Evolutionary conservation across 805 yeast species (phyloP), one percentile per base, ranked within the genome.

Genomic region (Spathaspora arborariae): DNA sequence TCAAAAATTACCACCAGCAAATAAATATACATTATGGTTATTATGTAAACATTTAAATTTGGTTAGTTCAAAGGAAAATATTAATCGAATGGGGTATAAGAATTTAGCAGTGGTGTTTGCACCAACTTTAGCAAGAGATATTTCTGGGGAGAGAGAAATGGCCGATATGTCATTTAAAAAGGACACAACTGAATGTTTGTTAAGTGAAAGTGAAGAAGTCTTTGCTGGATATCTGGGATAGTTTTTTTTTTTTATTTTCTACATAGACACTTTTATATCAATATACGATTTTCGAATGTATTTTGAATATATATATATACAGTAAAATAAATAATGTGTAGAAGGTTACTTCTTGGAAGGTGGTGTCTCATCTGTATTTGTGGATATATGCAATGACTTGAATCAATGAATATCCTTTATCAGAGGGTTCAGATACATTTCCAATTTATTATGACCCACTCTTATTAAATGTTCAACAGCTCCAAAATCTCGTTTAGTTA

Each of bases 91-190:
- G 99, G 87, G 79, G 37, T 72, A 78, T 55, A 82, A 82, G 63
- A 90, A 94, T 57, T 67, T 94, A 45, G 84, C 96, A 0, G 88
- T 94, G 39, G 97, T 92, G 6, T 94, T 94, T 73, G 96, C 97
- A 1, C 98, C 99, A 3, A 89, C 97, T 6, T 67, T 94, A 39
- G 84, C 90, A 0, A 76, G 96, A 41, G 96, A 89, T 56, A 68
- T 75, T 49, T 76, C 81, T 36, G 91, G 96, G 6, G 89, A 85
- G 53, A 78, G 84, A 45, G 99, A 94, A 63, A 80, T 94, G 62
- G 58, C 74, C 45, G 98, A 94, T 63, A 88, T 89, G 86, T 85
- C 85, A 20, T 76, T 81, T 43, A 78, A 92, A 60, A 89, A 88
- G 53, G 84, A 80, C 34, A 81, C 84, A 21, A 84, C 94, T 3